Percentiles rank a stretch among this genome's conserved stretches.
These are phyloP conservation scores for Phyllosticta capitalensis DNA, from an alignment of 2,329 filamentous ascomycete genomes.

Conservation along the genomic window DNA sequence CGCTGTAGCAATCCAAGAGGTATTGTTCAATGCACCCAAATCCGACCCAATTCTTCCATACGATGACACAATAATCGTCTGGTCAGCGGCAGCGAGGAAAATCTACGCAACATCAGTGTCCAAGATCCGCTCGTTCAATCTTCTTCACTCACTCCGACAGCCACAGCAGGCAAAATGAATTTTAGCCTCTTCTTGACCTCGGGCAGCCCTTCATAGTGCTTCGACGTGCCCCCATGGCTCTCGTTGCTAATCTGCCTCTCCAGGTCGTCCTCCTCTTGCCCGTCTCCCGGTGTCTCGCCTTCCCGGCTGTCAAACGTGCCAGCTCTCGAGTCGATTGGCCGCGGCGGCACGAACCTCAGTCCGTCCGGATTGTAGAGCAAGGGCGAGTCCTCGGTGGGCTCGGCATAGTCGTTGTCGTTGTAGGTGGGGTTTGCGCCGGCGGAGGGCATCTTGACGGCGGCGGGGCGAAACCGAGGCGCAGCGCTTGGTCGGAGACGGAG, in stretches of 20 bases:
- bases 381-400: conserved; percentile 38
- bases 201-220: conserved; percentile 36
- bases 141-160: conserved; percentile 46
- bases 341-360: conserved; percentile 8
- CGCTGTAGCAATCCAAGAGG: conserved; percentile 63
- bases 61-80: conserved; percentile 68
- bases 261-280: conserved; percentile 22
- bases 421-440: conserved; percentile 14
- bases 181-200: conserved; percentile 43
- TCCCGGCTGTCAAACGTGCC: conserved; percentile 16
- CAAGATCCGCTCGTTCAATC: background rate
- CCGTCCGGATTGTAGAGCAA: conserved; percentile 24
- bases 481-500: background rate
- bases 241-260: conserved; percentile 26
- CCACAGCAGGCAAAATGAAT: conserved; percentile 52
- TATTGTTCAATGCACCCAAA: conserved; percentile 62
- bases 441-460: conserved; percentile 2
- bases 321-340: conserved; percentile 18
- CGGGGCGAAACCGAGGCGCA: background rate
- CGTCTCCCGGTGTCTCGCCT: conserved; percentile 11
- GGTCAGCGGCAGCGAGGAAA: conserved; percentile 64
- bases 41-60: conserved; percentile 71
- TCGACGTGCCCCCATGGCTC: conserved; percentile 15
- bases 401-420: conserved; percentile 31
- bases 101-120: conserved; percentile 38